A percentile compares a stretch with the other conserved stretches of the same genome.
These are phyloP conservation scores for Eucalyptus polybractea DNA, from an alignment of 345 rosid species.

Conservation along the genomic window DNA sequence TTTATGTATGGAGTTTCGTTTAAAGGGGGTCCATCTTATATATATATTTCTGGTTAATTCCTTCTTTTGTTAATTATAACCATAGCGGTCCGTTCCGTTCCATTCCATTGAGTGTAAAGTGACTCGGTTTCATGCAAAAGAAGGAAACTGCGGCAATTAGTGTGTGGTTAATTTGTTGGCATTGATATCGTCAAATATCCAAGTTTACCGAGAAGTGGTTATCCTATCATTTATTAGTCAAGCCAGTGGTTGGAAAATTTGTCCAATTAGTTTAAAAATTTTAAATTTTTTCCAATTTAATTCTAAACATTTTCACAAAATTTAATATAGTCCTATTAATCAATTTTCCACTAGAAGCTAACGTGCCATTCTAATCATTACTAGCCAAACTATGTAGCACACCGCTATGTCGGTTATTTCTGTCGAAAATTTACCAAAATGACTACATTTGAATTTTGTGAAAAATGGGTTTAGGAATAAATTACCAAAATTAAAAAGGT, in stretches of 20 bases:
- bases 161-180: background rate
- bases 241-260: background rate
- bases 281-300: background rate
- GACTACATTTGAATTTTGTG: no score
- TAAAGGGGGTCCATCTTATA: no score
- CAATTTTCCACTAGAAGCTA: background rate
- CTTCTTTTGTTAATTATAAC: background rate
- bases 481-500: background rate
- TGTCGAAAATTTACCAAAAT: rapidly evolving
- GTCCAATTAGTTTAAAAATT: rapidly evolving
- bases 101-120: background rate
- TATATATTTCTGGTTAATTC: background rate
- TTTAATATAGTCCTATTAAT: background rate
- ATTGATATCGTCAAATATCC: background rate
- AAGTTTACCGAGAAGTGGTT: background rate
- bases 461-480: rapidly evolving
- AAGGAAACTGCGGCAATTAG: background rate
- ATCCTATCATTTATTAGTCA: background rate
- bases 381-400: background rate
- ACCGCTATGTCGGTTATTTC: rapidly evolving
- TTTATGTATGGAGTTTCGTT: background rate
- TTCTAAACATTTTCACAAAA: background rate
- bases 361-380: no score
- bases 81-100: background rate
- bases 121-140: background rate